A percentile compares a stretch with the other conserved stretches of the same genome.
Conservation (phyloP, 257 asterid species). For the Penstemon newberryi region DNA sequence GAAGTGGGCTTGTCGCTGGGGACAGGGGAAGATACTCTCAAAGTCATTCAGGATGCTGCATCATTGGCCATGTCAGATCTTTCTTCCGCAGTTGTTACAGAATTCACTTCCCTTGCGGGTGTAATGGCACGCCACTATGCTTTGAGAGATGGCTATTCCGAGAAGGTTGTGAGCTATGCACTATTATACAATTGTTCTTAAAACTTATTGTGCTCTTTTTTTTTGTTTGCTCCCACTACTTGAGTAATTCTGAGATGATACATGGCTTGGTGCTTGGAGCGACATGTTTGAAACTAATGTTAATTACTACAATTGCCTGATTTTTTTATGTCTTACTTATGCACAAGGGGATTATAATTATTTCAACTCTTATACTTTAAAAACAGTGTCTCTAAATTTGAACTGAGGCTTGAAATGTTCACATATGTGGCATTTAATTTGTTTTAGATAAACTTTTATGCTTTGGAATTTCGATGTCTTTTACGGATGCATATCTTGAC, state of each 20-base stretch:
- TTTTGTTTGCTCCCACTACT: background rate
- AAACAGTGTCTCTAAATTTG: constrained; percentile 1
- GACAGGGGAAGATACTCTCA: constrained; percentile 49
- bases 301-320: constrained; percentile 1
- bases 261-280: constrained; percentile 2
- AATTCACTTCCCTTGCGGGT: constrained; percentile 94
- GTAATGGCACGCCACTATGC: constrained; percentile 95
- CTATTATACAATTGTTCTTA: constrained; percentile 15
- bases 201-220: background rate
- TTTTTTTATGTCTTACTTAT: background rate
- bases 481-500: constrained; percentile 22
- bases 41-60: constrained; percentile 68
- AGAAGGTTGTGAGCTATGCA: constrained; percentile 50
- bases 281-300: constrained; percentile 14
- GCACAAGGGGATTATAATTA: constrained; percentile 11
- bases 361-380: background rate
- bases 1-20: constrained; percentile 67
- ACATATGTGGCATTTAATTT: background rate
- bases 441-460: constrained; percentile 5
- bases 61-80: constrained; percentile 92
- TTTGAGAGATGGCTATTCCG: constrained; percentile 85
- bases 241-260: background rate
- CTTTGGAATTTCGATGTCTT: background rate
- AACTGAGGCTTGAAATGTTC: constrained; percentile 7
- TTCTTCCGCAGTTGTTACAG: constrained; percentile 86